Percentiles rank a stretch among this genome's conserved stretches.
These are phyloP conservation scores for Stachybotrys chartarum DNA, from an alignment of 2,329 filamentous ascomycete genomes.

Conservation along the genomic window DNA sequence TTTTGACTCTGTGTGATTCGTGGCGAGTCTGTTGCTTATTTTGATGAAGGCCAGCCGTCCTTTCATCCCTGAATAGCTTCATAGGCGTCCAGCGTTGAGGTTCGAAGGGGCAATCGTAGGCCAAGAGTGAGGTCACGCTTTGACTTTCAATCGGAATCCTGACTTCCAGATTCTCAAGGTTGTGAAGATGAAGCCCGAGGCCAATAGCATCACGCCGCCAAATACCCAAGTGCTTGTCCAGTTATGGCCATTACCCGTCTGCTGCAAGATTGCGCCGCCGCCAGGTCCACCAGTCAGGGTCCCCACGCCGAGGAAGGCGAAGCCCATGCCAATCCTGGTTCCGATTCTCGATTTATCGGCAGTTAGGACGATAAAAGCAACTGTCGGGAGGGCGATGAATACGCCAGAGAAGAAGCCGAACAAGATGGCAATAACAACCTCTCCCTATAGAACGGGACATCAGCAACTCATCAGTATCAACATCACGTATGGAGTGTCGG, in stretches of 20 bases:
- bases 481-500: not conserved
- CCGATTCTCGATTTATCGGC: constrained; percentile 32
- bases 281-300: constrained; percentile 25
- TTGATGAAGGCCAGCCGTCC: too few relatives aligned
- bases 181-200: not conserved
- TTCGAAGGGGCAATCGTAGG: too few relatives aligned
- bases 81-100: too few relatives aligned
- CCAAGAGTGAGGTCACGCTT: not conserved
- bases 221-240: constrained; percentile 16
- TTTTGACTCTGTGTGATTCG: too few relatives aligned
- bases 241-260: constrained; percentile 7
- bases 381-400: constrained; percentile 32
- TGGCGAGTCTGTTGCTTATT: too few relatives aligned
- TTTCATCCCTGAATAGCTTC: too few relatives aligned
- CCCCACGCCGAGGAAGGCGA: constrained; percentile 21
- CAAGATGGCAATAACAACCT: constrained; percentile 15
- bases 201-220: not conserved
- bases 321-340: constrained; percentile 32
- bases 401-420: constrained; percentile 35
- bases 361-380: constrained; percentile 29
- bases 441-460: not conserved
- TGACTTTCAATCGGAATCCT: not conserved
- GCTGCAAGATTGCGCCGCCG: constrained; percentile 23
- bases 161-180: not conserved
- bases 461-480: not conserved